Conservation (phyloP, 768 basidiomycete species). For the Xerocomellus intermedius region DNA sequence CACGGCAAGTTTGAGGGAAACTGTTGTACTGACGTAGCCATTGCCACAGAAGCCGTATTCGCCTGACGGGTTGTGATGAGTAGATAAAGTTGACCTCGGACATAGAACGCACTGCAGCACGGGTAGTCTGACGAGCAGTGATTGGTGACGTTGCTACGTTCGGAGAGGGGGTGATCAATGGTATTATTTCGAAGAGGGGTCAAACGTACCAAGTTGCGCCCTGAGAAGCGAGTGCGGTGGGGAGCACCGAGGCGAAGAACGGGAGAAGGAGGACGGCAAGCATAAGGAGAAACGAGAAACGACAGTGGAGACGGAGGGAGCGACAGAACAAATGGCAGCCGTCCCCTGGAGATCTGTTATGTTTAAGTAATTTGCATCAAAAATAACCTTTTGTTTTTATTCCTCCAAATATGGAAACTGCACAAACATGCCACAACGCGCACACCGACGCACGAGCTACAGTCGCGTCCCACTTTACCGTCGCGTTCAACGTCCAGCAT, state of each 20-base stretch:
- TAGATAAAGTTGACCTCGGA: neutral
- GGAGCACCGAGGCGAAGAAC: conserved; percentile 16
- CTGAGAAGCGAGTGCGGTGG: conserved; percentile 19
- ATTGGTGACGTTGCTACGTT: conserved; percentile 36
- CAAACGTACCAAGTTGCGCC: conserved; percentile 29
- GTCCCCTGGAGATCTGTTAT: neutral
- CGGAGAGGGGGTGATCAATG: neutral
- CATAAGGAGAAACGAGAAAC: conserved; percentile 22
- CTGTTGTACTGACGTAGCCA: conserved; percentile 33
- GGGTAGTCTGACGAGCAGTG: conserved; percentile 38
- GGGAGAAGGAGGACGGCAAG: conserved; percentile 17
- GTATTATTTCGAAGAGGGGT: neutral
- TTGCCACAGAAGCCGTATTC: conserved; percentile 56
- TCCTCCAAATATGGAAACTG: neutral
- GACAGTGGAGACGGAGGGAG: conserved; percentile 8
- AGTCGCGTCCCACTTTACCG: neutral
- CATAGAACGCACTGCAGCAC: conserved; percentile 41
- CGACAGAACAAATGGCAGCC: neutral
- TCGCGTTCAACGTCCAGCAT: conserved; percentile 15
- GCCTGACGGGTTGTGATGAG: conserved; percentile 29
- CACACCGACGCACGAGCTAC: conserved; percentile 13
- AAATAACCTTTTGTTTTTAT: neutral
- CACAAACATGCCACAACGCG: conserved; percentile 22
- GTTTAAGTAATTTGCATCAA: neutral
- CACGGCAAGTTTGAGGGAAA: neutral